Evolutionary conservation across 768 basidiomycete genomes (phyloP).

Genomic region (Psilocybe cubensis): DNA sequence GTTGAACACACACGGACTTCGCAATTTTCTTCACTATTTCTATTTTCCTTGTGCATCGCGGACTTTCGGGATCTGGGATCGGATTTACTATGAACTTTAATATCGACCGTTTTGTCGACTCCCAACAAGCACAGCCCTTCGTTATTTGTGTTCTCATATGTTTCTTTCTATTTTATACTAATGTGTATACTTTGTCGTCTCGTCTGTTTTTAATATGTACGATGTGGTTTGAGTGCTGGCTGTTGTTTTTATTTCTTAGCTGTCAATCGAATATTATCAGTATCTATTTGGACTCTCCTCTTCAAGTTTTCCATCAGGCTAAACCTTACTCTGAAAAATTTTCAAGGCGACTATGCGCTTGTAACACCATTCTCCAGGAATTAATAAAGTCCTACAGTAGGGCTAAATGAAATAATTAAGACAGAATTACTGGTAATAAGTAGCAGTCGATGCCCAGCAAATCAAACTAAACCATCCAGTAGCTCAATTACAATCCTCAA

Average conservation of each 20-base stretch:
- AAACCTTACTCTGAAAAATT: too few relatives aligned
- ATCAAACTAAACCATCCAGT: neutral
- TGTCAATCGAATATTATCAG: neutral
- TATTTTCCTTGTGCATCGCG: too few relatives aligned
- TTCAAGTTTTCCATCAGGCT: too few relatives aligned
- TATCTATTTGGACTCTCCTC: too few relatives aligned
- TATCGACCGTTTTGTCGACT: neutral
- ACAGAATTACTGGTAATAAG: too few relatives aligned
- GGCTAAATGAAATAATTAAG: too few relatives aligned
- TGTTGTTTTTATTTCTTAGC: neutral
- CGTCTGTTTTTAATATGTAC: neutral
- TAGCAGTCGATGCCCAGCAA: too few relatives aligned
- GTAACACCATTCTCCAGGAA: too few relatives aligned
- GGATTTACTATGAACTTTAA: neutral
- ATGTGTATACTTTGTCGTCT: neutral
- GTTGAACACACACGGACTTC: neutral
- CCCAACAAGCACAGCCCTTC: neutral
- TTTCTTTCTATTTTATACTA: neutral
- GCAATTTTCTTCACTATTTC: too few relatives aligned
- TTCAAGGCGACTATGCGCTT: too few relatives aligned
- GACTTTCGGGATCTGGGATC: neutral
- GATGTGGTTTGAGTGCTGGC: neutral
- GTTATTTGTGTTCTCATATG: neutral
- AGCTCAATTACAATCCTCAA: neutral
- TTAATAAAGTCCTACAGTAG: too few relatives aligned